These are phyloP conservation scores for Wickerhamomyces bisporus DNA, from an alignment of 805 yeast genomes.

Conservation along the genomic window DNA sequence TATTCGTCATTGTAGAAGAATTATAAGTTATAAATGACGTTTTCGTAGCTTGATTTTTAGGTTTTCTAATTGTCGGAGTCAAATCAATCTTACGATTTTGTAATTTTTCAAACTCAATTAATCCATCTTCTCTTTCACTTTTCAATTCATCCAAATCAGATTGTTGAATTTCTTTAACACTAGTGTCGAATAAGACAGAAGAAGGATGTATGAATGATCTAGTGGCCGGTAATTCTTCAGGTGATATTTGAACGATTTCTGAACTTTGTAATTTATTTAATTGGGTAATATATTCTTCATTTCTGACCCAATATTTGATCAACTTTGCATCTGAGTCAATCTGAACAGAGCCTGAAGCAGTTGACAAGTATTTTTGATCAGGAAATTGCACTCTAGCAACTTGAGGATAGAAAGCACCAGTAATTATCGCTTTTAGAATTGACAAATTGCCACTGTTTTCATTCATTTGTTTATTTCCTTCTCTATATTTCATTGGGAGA, in stretches of 20 bases:
- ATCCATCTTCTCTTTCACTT: conserved; percentile 36
- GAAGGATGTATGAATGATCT: conserved; percentile 87
- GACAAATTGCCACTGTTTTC: conserved; percentile 44
- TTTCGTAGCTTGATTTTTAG: conserved; percentile 32
- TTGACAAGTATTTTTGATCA: conserved; percentile 65
- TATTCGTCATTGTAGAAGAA: conserved; percentile 57
- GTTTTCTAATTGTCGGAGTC: conserved; percentile 32
- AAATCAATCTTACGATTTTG: conserved; percentile 29
- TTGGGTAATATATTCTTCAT: conserved; percentile 41
- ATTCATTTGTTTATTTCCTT: conserved; percentile 34
- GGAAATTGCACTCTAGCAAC: conserved; percentile 79
- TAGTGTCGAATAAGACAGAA: conserved; percentile 59
- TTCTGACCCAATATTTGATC: conserved; percentile 69
- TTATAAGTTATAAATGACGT: conserved; percentile 61
- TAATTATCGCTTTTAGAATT: conserved; percentile 59
- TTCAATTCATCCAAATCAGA: conserved; percentile 20
- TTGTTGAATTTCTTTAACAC: conserved; percentile 25
- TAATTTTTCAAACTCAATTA: conserved; percentile 29
- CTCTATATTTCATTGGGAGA: conserved; percentile 48
- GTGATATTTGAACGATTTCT: conserved; percentile 14
- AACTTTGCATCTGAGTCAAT: conserved; percentile 77
- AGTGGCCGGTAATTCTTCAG: conserved; percentile 44
- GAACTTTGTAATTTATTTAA: conserved; percentile 7
- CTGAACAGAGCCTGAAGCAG: conserved; percentile 75
- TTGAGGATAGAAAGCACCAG: conserved; percentile 82